Evolutionary conservation across 2,329 filamentous ascomycete species (phyloP).

Genomic region (Pleoardoris graminearum): DNA sequence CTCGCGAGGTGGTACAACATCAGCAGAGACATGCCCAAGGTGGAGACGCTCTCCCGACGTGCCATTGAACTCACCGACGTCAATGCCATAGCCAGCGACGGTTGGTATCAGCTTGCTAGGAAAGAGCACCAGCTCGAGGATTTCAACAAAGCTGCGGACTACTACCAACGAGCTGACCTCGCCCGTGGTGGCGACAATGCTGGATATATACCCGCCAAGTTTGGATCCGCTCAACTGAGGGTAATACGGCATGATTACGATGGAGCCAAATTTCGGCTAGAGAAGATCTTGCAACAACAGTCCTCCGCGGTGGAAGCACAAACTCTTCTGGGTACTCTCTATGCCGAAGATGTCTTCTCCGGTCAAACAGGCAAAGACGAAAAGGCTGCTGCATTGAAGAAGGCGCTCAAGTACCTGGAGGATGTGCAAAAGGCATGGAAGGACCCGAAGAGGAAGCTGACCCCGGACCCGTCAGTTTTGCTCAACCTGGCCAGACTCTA

Average conservation of each 20-base stretch:
- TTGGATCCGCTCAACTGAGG: slow-evolving; percentile 87
- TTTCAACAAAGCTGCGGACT: slow-evolving; percentile 74
- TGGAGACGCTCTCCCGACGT: slow-evolving; percentile 85
- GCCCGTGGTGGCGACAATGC: slow-evolving; percentile 88
- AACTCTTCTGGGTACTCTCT: slow-evolving; percentile 86
- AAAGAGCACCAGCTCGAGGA: slow-evolving; percentile 88
- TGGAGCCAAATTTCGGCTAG: slow-evolving; percentile 88
- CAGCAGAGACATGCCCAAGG: slow-evolving; percentile 76
- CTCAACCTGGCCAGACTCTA: slow-evolving; percentile 91
- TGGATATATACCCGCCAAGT: slow-evolving; percentile 91
- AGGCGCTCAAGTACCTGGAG: slow-evolving; percentile 84
- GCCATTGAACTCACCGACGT: slow-evolving; percentile 96
- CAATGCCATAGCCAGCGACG: slow-evolving; percentile 94
- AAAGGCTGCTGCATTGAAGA: slow-evolving; percentile 80
- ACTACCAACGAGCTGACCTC: slow-evolving; percentile 87
- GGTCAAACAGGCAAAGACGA: slow-evolving; percentile 79
- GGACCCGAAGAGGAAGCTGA: slow-evolving; percentile 81
- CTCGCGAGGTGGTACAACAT: slow-evolving; percentile 91
- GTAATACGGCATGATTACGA: slow-evolving; percentile 82
- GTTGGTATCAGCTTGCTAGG: slow-evolving; percentile 91
- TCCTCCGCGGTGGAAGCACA: slow-evolving; percentile 82
- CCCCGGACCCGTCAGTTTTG: slow-evolving; percentile 82
- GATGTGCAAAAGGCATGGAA: slow-evolving; percentile 87
- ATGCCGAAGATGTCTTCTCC: slow-evolving; percentile 91
- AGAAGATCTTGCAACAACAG: slow-evolving; percentile 89